A percentile compares a stretch with the other conserved stretches of the same genome.
Evolutionary conservation across 2,329 filamentous ascomycete species (phyloP).

Genomic region (Colletotrichum sp.): DNA sequence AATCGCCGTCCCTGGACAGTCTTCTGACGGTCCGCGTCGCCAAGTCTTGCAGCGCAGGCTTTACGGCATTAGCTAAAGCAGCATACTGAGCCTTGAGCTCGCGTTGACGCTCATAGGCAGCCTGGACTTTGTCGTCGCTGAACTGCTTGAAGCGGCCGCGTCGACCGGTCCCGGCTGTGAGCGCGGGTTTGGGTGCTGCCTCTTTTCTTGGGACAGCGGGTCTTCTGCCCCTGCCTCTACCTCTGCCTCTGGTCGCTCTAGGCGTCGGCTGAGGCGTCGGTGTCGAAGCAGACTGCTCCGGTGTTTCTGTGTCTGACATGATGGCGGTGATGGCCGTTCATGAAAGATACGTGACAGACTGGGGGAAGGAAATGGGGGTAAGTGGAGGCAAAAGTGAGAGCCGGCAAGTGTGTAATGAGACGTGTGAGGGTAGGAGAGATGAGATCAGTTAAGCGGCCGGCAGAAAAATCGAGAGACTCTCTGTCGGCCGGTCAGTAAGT

Average conservation of each 20-base stretch:
- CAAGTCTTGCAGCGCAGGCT: constrained; percentile 68
- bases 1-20: constrained; percentile 57
- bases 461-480: neutral
- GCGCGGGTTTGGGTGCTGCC: constrained; percentile 36
- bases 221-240: constrained; percentile 22
- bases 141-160: constrained; percentile 62
- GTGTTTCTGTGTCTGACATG: constrained; percentile 23
- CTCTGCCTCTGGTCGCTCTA: constrained; percentile 23
- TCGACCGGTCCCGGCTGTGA: constrained; percentile 38
- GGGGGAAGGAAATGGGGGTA: neutral
- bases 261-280: constrained; percentile 22
- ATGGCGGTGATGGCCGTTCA: constrained; percentile 31
- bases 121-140: constrained; percentile 57
- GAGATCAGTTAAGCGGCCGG: neutral
- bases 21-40: constrained; percentile 63
- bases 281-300: constrained; percentile 21
- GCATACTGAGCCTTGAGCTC: constrained; percentile 69
- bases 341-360: constrained; percentile 19
- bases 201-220: constrained; percentile 19
- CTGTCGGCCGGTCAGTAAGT: neutral
- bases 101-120: constrained; percentile 66
- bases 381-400: constrained; percentile 20
- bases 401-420: constrained; percentile 21
- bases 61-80: constrained; percentile 65
- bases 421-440: constrained; percentile 8